Evolutionary conservation across 805 yeast species (phyloP), one percentile per base, ranked within the genome.

Genomic region (Pichia ethanolica): DNA sequence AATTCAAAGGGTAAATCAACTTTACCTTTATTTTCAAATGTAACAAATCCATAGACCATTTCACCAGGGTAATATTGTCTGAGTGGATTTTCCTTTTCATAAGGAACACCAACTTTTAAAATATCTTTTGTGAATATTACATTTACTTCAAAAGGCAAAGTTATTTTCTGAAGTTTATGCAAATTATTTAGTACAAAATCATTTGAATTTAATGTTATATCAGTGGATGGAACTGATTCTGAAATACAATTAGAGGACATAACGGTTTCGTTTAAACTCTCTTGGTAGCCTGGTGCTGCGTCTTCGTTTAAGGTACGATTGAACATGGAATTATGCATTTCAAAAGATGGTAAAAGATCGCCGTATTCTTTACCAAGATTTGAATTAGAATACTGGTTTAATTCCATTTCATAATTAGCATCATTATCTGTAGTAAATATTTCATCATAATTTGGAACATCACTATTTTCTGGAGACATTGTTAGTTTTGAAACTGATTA

Each of bases 61-160:
- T 83, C 89, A 20, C 87, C 88, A n/a, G 82, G 81, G 13, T 77
- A 75, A 58, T 76, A 83, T 59, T 79, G 85, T 50, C 70, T 69
- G 28, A 75, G 58, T 39, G 66, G 56, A 10, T 58, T 54, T 45
- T 66, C 70, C 13, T 52, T 53, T 33, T 59, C 56, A 9, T 44
- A 36, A 10, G 38, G 33, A 8, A 44, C 12, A 8, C 56, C 56
- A 7, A 39, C 9, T 6, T 10, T 28, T 0, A 80, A 79, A 5
- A 68, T 68, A 30, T 59, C 58, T 47, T 72, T 70, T 3, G 81
- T 75, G 7, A 77, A 70, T 10, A 45, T 48, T 4, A 64, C 51
- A 1, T 54, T 38, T 1, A 58, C 48, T 13, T 53, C 45, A 7
- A 46, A 30, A 3, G 49, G 49, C 7, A 46, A 12, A 27, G 28